Evolutionary conservation across 2,329 filamentous ascomycete species (phyloP), one percentile per base, ranked within the genome.

Genomic region (Claviceps paspali): DNA sequence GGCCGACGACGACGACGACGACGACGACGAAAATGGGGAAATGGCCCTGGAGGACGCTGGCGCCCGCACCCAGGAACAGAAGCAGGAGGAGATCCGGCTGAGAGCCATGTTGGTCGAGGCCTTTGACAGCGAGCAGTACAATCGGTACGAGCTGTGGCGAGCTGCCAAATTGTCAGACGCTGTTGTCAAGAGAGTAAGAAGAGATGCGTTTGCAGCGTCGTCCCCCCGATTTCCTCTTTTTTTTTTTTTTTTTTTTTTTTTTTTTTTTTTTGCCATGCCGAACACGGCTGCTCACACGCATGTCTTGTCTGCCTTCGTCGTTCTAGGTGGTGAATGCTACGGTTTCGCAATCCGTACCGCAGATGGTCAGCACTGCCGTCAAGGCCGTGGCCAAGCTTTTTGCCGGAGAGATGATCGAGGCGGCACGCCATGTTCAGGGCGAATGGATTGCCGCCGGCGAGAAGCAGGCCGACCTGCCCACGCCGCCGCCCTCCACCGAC

Each of bases 331-430:
- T 85, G 52, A 88, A 87, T 50, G 79, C 82, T 41, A 84, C 82
- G 2, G 77, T 86, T 7, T 84, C 79, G 0, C 82, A 87, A 53
- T 85, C 79, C 2, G 82, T 84, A 0, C 79, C 80, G 0, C 67
- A 72, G 15, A 79, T 73, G 47, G 79, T 86, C 35, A 77, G 82
- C 43, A 75, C 80, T 17, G 78, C 79, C n/a, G 79, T 87, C 50
- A 78, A 76, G 34, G 75, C 78, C 0, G 80, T 83, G 15, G 76
- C 79, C 33, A 88, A 88, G 57, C 67, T 83, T 42, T 86, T 83
- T 52, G 71, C 82, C 4, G 82, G 80, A 36, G 78, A 85, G 43
- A 66, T 88, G 33, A 79, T 87, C 43, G 81, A 85, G 53, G 63
- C 68, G 34, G 81, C 82, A 8, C 69, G 80, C 36, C 68, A 71